Evolutionary conservation across 257 asterid genomes (phyloP), one percentile per base, ranked within the genome.

Genomic region (Fraxinus excelsior): DNA sequence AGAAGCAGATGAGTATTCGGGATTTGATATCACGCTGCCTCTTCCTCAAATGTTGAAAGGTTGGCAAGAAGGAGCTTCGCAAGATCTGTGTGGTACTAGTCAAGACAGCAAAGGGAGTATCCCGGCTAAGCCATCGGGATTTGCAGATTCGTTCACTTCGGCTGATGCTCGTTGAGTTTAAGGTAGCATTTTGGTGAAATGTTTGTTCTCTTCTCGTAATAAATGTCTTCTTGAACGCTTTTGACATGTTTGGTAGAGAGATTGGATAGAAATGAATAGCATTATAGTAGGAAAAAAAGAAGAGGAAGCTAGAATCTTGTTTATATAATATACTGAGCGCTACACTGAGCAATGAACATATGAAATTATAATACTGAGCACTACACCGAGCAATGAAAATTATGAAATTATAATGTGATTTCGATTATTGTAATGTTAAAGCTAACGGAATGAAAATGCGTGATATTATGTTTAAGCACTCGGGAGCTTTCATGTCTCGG

Each of bases 41-140:
- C 35, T 62, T 26, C 68, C 68, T 12, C 68, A 62, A 62, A 62
- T 62, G 35, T 62, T 62, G 68, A 62, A 62, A 34, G 68, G 68
- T 31, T 60, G 35, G 68, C 35, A 12, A 62, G 68, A 26, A 26
- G 68, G 29, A 62, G 68, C 16, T 62, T 26, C 68, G 8, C 68
- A 23, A 23, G 68, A 62, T 4, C 18, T 62, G 19, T 62, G 7
- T 11, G 19, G 68, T 4, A 4, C 68, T 12, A 62, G 68, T 62
- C 34, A 62, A 62, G 68, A 62, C 32, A 62, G 68, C 68, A 62
- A 26, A 26, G 68, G 68, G 5, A 62, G 68, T 62, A 62, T 62
- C 1, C 68, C 68, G 9, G 35, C n/a, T 62, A 62, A 62, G 35
- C 35, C 68, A 11, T 26, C 35, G 0, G 35, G 68, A 62, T 62